Percentiles rank a stretch among this genome's conserved stretches.
phyloP scores from a whole-genome alignment of 768 basidiomycete species.

The Stropharia rugosoannulata region DNA sequence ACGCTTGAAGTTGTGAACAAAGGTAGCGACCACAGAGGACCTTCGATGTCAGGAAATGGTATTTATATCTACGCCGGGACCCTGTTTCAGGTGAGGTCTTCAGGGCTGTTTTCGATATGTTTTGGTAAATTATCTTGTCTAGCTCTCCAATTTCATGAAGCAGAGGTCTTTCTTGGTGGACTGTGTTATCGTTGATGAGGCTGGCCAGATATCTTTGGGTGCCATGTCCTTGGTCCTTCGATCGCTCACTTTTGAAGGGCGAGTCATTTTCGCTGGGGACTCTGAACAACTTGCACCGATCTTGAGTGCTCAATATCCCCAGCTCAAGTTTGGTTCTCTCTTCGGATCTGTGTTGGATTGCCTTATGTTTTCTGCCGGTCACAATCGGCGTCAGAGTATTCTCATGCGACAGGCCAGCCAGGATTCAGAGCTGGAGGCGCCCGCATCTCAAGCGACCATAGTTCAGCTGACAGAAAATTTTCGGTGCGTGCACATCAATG shows the following conservation, averaged over 20 bases:
- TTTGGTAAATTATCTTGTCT: not conserved
- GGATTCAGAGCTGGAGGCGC: conserved; percentile 15
- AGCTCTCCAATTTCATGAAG: conserved; percentile 51
- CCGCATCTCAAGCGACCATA: conserved; percentile 35
- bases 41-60: conserved; percentile 22
- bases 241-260: conserved; percentile 33
- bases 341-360: conserved; percentile 52
- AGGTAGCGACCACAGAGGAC: conserved; percentile 39
- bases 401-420: conserved; percentile 9
- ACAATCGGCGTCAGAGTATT: not conserved
- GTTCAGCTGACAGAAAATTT: conserved; percentile 54
- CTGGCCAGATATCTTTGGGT: conserved; percentile 48
- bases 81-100: conserved; percentile 39
- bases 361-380: conserved; percentile 33
- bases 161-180: conserved; percentile 37
- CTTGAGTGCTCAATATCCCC: conserved; percentile 44
- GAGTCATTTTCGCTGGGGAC: conserved; percentile 50
- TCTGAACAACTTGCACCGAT: conserved; percentile 54
- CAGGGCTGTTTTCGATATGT: not conserved
- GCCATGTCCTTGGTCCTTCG: conserved; percentile 45
- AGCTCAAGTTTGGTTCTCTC: conserved; percentile 32
- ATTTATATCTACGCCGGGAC: conserved; percentile 46
- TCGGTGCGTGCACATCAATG: conserved; percentile 26
- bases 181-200: conserved; percentile 48
- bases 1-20: conserved; percentile 38